Conservation (phyloP, 2,329 filamentous ascomycete species). For the Colletotrichum somersetense region DNA sequence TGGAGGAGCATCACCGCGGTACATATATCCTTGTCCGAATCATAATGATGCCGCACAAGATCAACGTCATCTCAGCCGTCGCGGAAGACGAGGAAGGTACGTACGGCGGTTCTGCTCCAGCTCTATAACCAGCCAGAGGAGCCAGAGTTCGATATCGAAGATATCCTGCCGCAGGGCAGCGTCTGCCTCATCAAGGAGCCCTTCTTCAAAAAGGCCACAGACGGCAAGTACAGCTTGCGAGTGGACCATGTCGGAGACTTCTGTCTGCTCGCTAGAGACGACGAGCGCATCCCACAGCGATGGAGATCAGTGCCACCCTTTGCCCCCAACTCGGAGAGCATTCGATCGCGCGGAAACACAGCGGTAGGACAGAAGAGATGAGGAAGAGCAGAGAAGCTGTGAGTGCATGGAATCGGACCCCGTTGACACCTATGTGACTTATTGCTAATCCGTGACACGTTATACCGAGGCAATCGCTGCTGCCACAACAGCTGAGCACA, state of each 20-base stretch:
- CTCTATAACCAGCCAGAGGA: slow-evolving; percentile 58
- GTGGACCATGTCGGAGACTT: slow-evolving; percentile 67
- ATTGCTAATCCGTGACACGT: slow-evolving; percentile 44
- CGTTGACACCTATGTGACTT: background rate
- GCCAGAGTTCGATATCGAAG: slow-evolving; percentile 47
- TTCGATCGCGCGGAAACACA: slow-evolving; percentile 52
- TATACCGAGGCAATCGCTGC: slow-evolving; percentile 54
- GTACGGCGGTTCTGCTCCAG: slow-evolving; percentile 52
- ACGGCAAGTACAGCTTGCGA: slow-evolving; percentile 58
- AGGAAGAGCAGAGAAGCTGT: slow-evolving; percentile 50
- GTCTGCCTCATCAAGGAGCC: slow-evolving; percentile 66
- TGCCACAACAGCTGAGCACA: slow-evolving; percentile 52
- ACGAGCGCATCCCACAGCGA: slow-evolving; percentile 55
- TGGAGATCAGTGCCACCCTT: slow-evolving; percentile 48
- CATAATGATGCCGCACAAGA: slow-evolving; percentile 41
- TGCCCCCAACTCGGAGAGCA: slow-evolving; percentile 38
- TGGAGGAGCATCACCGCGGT: slow-evolving; percentile 49
- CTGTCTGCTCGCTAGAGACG: slow-evolving; percentile 50
- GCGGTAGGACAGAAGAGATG: slow-evolving; percentile 47
- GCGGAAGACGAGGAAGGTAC: slow-evolving; percentile 56
- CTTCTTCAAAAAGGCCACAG: slow-evolving; percentile 58
- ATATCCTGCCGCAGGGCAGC: slow-evolving; percentile 51
- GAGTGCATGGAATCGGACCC: slow-evolving; percentile 38
- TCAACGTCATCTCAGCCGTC: slow-evolving; percentile 47
- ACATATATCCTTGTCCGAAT: slow-evolving; percentile 42